A percentile compares a stretch with the other conserved stretches of the same genome.
Evolutionary conservation across 441 rosid species (phyloP).

Genomic region (Populus tomentosa): DNA sequence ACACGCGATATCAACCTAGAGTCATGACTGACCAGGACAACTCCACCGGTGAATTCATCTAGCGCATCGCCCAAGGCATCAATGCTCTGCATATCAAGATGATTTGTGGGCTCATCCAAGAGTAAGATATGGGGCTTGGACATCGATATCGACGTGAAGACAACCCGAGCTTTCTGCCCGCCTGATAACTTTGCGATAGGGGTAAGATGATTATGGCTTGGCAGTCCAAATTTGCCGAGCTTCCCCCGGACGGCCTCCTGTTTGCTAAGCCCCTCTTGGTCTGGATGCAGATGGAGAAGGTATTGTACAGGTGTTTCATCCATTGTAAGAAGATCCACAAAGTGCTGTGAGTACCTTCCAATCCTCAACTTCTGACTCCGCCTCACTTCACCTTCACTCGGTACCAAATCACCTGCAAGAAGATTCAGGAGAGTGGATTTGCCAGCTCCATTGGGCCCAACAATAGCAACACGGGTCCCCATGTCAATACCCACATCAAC

Average conservation of each 20-base stretch:
- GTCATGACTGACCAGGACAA: too few species aligned
- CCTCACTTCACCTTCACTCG: conserved; percentile 64
- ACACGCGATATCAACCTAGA: too few species aligned
- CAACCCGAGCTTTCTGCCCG: conserved; percentile 12
- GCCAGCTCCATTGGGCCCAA: conserved; percentile 86
- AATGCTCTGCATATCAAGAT: too few species aligned
- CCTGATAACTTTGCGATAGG: conserved; percentile 73
- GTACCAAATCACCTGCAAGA: conserved; percentile 71
- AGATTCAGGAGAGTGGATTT: conserved; percentile 76
- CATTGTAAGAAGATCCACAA: conserved; percentile 70
- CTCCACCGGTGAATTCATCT: too few species aligned
- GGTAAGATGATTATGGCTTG: conserved; percentile 65
- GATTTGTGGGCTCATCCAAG: too few species aligned
- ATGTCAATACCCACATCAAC: conserved; percentile 84
- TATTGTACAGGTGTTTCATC: conserved; percentile 75
- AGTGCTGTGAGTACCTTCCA: conserved; percentile 82
- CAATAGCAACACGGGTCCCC: conserved; percentile 81
- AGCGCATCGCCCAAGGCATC: too few species aligned
- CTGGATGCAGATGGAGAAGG: conserved; percentile 82
- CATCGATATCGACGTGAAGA: too few species aligned
- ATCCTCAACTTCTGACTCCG: conserved; percentile 73
- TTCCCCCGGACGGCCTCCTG: conserved; percentile 78
- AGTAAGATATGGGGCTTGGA: too few species aligned
- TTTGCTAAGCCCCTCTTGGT: conserved; percentile 73
- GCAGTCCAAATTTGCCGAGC: conserved; percentile 74